Conservation (phyloP, 768 basidiomycete genomes). For the Dioszegia aurantiaca region DNA sequence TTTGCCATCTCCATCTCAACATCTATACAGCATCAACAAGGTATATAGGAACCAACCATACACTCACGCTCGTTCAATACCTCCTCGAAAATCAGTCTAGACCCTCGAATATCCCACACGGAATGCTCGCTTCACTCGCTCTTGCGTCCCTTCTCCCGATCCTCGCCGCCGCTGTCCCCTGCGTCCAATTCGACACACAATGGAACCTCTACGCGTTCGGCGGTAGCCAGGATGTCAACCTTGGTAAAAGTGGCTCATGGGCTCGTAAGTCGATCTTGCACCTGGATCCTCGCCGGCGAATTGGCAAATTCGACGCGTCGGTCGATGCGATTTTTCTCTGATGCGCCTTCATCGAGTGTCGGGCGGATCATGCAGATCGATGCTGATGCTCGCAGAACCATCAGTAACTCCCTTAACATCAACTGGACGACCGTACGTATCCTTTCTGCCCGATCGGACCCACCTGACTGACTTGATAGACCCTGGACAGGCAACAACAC, state of each 20-base stretch:
- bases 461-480: conserved; percentile 17
- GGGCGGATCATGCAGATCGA: no score
- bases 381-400: conserved; percentile 52
- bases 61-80: no score
- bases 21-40: no score
- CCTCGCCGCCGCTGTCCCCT: conserved; percentile 55
- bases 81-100: no score
- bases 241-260: conserved; percentile 72
- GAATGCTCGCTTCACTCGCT: conserved; percentile 16
- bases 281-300: neutral
- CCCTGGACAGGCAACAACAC: conserved; percentile 53
- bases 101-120: no score
- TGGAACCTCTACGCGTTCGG: conserved; percentile 88
- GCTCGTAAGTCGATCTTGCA: conserved; percentile 53
- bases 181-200: conserved; percentile 71
- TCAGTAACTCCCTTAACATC: conserved; percentile 67
- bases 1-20: neutral
- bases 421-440: conserved; percentile 67
- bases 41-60: no score
- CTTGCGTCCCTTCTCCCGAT: conserved; percentile 21
- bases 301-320: neutral
- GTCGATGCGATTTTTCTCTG: neutral
- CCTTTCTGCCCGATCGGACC: neutral
- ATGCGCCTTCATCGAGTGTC: no score
- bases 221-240: conserved; percentile 76